A percentile compares a stretch with the other conserved stretches of the same genome.
Conservation (phyloP, 352 stramenopile species). For the Phytophthora foliorum region DNA sequence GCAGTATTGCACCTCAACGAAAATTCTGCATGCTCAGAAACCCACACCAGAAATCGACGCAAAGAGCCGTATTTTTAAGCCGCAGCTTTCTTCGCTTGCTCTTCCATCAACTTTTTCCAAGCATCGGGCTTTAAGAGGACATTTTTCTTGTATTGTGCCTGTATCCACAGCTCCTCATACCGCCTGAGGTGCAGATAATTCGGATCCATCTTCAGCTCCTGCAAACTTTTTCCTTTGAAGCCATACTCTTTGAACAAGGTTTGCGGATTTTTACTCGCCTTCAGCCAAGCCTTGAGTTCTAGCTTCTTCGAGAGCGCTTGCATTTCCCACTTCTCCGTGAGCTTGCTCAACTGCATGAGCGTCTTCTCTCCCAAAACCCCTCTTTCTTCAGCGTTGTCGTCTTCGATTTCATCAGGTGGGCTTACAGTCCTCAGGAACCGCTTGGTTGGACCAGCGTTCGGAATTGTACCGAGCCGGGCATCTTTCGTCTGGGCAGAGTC, state of each 20-base stretch:
- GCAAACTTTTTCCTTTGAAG: not conserved
- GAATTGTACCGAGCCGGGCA: not conserved
- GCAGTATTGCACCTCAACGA: too few relatives aligned
- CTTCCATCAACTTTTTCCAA: not conserved
- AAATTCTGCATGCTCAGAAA: too few relatives aligned
- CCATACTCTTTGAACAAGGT: not conserved
- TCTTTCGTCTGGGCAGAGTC: not conserved
- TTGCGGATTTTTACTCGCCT: not conserved
- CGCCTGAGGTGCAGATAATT: conserved; percentile 1
- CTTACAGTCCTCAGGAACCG: not conserved
- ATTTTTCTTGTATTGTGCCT: conserved; percentile 16
- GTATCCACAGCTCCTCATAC: conserved; percentile 10
- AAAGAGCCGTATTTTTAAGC: not conserved
- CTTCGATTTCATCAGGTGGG: not conserved
- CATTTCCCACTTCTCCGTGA: conserved; percentile 4
- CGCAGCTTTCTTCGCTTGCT: conserved; percentile 11
- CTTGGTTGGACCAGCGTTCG: not conserved
- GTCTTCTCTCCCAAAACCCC: not conserved
- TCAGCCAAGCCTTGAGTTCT: conserved; percentile 15
- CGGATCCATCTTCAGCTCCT: conserved; percentile 1
- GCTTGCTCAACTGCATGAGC: conserved; percentile 2
- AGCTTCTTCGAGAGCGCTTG: conserved; percentile 9
- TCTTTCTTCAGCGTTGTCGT: conserved; percentile 10
- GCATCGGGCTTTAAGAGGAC: not conserved
- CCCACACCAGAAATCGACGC: too few relatives aligned